A percentile compares a stretch with the other conserved stretches of the same genome.
Conservation (phyloP, 371 early-diverging fungal species). For the Mucor saturninus region DNA sequence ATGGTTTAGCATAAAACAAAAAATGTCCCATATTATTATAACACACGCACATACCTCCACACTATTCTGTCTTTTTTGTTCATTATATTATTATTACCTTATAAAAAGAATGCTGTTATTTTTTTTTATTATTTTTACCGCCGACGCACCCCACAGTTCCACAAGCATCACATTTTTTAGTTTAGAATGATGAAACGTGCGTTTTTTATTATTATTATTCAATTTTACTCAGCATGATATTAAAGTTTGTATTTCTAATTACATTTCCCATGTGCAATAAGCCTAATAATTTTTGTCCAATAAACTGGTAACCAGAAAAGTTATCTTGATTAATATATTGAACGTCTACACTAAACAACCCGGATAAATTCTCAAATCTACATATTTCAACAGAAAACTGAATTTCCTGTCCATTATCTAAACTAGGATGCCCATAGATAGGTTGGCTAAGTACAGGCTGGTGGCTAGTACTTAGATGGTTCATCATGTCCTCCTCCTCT, state of each 20-base stretch:
- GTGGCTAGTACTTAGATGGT: slow-evolving; percentile 3
- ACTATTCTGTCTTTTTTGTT: background rate
- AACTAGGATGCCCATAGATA: slow-evolving; percentile 89
- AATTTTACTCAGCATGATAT: background rate
- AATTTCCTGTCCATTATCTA: slow-evolving; percentile 81
- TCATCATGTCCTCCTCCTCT: background rate
- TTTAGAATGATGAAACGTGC: background rate
- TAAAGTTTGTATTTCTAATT: slow-evolving; percentile 24
- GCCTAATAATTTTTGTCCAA: slow-evolving; percentile 77
- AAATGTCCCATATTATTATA: background rate
- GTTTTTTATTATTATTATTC: background rate
- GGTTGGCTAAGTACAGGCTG: slow-evolving; percentile 41
- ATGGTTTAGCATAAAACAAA: slow-evolving; percentile 31
- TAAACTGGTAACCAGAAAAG: slow-evolving; percentile 86
- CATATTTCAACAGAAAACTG: slow-evolving; percentile 88
- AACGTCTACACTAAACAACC: slow-evolving; percentile 87
- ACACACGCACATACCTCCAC: background rate
- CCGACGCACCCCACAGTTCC: background rate
- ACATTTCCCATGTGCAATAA: slow-evolving; percentile 50
- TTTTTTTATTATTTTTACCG: background rate
- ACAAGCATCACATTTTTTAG: background rate
- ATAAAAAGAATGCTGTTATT: background rate
- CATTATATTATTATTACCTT: background rate
- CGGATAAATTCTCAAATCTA: slow-evolving; percentile 83
- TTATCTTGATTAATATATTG: slow-evolving; percentile 69